phyloP scores from a whole-genome alignment of 768 basidiomycete species.

The Boletus reticulatus region DNA sequence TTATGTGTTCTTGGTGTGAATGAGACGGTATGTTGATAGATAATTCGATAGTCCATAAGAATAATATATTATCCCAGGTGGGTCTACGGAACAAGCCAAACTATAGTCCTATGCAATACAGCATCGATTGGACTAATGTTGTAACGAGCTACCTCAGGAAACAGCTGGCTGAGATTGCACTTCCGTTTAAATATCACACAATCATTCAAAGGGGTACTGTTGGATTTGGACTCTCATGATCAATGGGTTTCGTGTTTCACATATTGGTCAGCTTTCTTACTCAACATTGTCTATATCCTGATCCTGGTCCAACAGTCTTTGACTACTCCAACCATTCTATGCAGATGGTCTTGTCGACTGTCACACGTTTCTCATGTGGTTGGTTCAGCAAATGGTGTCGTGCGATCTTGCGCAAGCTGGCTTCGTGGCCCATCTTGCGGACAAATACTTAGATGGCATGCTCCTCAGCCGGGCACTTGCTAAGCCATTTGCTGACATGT shows the following conservation, averaged over 20 bases:
- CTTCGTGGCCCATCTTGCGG: too few species aligned
- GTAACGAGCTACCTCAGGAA: constrained; percentile 83
- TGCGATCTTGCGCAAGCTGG: too few species aligned
- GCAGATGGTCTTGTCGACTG: constrained; percentile 79
- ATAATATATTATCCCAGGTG: constrained; percentile 41
- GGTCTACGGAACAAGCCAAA: constrained; percentile 73
- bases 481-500: constrained; percentile 70
- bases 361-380: constrained; percentile 72
- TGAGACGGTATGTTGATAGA: constrained; percentile 58
- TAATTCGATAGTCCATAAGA: not conserved
- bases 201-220: constrained; percentile 77
- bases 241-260: constrained; percentile 77
- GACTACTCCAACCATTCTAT: constrained; percentile 73
- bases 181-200: constrained; percentile 84
- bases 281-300: not conserved
- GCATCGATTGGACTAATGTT: constrained; percentile 80
- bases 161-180: constrained; percentile 71
- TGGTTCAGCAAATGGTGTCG: constrained; percentile 70
- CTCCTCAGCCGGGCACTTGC: constrained; percentile 63
- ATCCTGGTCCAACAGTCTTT: constrained; percentile 45
- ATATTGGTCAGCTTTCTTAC: constrained; percentile 55
- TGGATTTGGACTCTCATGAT: constrained; percentile 67
- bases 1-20: constrained; percentile 84
- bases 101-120: constrained; percentile 83
- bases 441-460: constrained; percentile 78